Base-by-base conservation (phyloP, 352 stramenopile species). In the Pythium coloratum region DNA sequence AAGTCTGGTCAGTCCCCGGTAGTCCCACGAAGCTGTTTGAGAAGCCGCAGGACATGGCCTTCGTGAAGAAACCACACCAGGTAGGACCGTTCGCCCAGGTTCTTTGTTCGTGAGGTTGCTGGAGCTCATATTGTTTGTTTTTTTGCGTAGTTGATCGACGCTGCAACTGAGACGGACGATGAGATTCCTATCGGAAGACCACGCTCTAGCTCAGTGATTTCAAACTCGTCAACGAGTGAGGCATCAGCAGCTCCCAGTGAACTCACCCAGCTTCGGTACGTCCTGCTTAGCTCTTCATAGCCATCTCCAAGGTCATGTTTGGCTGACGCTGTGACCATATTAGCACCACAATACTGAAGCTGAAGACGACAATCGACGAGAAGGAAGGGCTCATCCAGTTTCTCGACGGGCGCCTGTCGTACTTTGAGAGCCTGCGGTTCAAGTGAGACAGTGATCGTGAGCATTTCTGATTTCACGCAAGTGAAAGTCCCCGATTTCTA, bases 331-430 rank as follows among this genome's bases (percentile, higher is more conserved):
- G 32, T 12, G 54, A 26, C 34, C 20, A 34, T 7, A 58, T n/a
- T 40, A 89, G 82, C 70, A 76, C 77, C 44, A 84, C 79, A 7
- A 72, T 91, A 34, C 34, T 81, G 44, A 80, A 78, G 28, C 51
- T 91, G 32, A 88, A 89, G 64, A 65, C 78, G 40, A 71, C 66
- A 18, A 62, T 91, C n/a, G 76, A 86, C 34, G 75, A 75, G 20
- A 89, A 88, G 51, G 81, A 91, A 57, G 81, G 83, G n/a, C 70
- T 80, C 61, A 69, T 91, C 36, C 55, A 71, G 20, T 88, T 85
- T 46, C 70, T 91, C 34, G 76, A 90, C 65, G 70, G 62, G 44
- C 80, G 83, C 67, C 70, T 91, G 26, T 72, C 59, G 24, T 76
- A 78, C 50, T 78, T 88, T 63, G 76, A 87, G 58, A 64, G 70